A percentile compares a stretch with the other conserved stretches of the same genome.
These are phyloP conservation scores for Saccharomyces hybrid DNA, from an alignment of 1,139 yeast species.

Conservation along the genomic window DNA sequence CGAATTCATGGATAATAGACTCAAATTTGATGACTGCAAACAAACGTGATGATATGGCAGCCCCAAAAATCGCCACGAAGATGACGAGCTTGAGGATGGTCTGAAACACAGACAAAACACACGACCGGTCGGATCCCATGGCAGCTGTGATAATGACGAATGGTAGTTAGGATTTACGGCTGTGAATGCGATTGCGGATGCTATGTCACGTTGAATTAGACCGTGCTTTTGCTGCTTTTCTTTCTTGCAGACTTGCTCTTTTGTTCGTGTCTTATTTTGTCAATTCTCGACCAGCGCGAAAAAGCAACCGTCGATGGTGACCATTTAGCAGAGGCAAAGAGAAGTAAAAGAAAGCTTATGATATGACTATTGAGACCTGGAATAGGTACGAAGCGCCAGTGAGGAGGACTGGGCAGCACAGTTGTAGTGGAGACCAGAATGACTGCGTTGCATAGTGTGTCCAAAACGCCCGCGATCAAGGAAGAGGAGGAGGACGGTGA, in stretches of 20 bases:
- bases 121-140: slow-evolving; percentile 1
- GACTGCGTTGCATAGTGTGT: neutral
- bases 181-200: neutral
- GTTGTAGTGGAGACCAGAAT: neutral
- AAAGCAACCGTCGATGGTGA: neutral
- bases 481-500: slow-evolving; percentile 14
- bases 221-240: neutral
- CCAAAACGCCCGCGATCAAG: slow-evolving; percentile 12
- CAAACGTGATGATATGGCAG: slow-evolving; percentile 84
- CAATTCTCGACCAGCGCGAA: neutral
- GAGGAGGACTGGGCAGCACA: neutral
- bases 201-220: neutral
- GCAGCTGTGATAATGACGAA: neutral
- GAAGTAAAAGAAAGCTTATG: neutral
- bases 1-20: slow-evolving; percentile 95
- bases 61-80: slow-evolving; percentile 69
- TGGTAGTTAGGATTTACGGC: neutral
- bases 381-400: neutral
- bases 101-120: slow-evolving; percentile 10
- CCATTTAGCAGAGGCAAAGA: neutral
- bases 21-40: slow-evolving; percentile 81
- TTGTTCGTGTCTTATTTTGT: neutral
- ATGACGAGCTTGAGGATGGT: slow-evolving; percentile 51
- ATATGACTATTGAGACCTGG: neutral
- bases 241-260: neutral